Evolutionary conservation across 2,329 filamentous ascomycete species (phyloP).

Genomic region (Waltergamsia citrina): DNA sequence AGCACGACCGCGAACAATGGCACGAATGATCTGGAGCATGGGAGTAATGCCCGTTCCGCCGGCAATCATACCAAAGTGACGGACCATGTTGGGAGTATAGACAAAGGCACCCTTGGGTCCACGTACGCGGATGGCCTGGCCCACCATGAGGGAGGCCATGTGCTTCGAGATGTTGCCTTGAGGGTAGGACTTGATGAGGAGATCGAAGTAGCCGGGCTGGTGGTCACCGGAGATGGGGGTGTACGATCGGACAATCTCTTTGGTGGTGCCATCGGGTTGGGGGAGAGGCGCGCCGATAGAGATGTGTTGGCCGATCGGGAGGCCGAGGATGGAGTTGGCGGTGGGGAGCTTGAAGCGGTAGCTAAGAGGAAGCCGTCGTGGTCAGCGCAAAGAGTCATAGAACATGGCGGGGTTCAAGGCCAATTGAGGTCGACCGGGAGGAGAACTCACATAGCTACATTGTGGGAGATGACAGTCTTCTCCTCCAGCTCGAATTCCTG

Average conservation of each 20-base stretch:
- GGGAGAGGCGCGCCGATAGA: conserved; percentile 74
- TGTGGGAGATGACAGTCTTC: conserved; percentile 94
- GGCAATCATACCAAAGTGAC: conserved; percentile 95
- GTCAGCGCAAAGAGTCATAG: neutral
- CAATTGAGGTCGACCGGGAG: neutral
- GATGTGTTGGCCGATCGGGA: conserved; percentile 98
- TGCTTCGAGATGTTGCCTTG: conserved; percentile 96
- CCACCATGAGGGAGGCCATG: conserved; percentile 73
- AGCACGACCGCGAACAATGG: conserved; percentile 72
- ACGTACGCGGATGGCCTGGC: conserved; percentile 79
- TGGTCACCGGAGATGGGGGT: conserved; percentile 87
- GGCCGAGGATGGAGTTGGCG: conserved; percentile 73
- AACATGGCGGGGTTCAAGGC: neutral
- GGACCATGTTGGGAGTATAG: conserved; percentile 94
- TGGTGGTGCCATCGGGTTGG: conserved; percentile 59
- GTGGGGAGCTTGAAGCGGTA: conserved; percentile 88
- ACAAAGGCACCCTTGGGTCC: conserved; percentile 98
- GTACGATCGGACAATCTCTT: conserved; percentile 86
- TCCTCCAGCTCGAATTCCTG: conserved; percentile 89
- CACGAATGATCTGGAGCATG: conserved; percentile 93
- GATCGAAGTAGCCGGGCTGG: conserved; percentile 85
- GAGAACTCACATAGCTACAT: conserved; percentile 76
- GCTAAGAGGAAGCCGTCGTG: conserved; percentile 29
- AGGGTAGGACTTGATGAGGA: conserved; percentile 96
- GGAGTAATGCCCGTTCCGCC: conserved; percentile 97